Evolutionary conservation across 352 stramenopile genomes (phyloP), one percentile per base, ranked within the genome.

Genomic region (Phytophthora aleatoria): DNA sequence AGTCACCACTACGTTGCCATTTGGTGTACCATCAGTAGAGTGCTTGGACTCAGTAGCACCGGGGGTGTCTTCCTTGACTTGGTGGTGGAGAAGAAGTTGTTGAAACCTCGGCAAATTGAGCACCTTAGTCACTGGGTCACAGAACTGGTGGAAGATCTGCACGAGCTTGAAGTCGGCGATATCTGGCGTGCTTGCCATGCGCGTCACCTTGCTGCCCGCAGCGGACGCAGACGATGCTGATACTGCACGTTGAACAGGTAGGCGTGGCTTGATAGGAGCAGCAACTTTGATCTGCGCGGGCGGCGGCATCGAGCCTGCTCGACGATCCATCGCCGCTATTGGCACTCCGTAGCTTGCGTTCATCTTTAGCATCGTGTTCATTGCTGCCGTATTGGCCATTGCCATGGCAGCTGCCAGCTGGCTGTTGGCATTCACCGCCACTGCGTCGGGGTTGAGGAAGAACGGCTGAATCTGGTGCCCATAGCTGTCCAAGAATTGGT

Each of bases 91-190:
- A 13, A 92, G 36, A 12, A 94, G 43, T 65, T 90, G 85, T 41
- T 91, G 76, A 45, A 92, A 94, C 1, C 75, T 67, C 8, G 70
- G 48, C 1, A 87, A 58, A 15, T 67, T 75, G 12, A 92, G 55
- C 5, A 86, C 44, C 16, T 91, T 92, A 5, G 54, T 78, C 10
- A 53, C 52, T 0, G 83, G 86, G 43, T 94, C 86, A 50, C 83
- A 92, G 41, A 92, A 92, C 43, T 79, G 75, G 60, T 92, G 82
- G 63, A 92, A 94, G 61, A 92, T 94, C 61, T 91, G 86, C 16
- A 91, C 85, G n/a, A 94, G 75, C 55, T 94, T 94, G 53, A 92
- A 92, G 55, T 94, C 84, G 0, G 83, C 80, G 39, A 92, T 91
- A 59, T 92, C 86, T 4, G 86, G 83, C 8, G 82, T 89, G 50